Evolutionary conservation across 108 stramenopile genomes (phyloP), one percentile per base, ranked within the genome.

Genomic region (Chaetoceros muelleri): DNA sequence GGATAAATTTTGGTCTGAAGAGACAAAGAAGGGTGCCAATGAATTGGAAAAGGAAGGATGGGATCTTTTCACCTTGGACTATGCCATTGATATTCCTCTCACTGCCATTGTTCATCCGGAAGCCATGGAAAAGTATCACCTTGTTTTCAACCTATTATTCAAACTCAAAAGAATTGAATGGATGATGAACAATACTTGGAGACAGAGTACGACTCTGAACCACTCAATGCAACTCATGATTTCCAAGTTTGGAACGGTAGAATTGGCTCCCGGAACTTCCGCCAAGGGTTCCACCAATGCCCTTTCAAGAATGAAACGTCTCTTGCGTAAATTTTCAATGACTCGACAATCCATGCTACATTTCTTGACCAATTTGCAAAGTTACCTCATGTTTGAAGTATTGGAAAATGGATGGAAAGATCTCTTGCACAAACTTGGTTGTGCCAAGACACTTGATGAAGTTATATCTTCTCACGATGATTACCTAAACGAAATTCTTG

Each of bases 371-470:
- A 98, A 96, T 75, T 70, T 99, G 31, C 90, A 90, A 74, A 93
- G 75, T 54, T 99, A 96, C 67, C 64, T 94, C 46, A 96, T 99
- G 96, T 98, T 99, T 64, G 97, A 98, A 69, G 97, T 99, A 20
- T 64, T 99, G 44, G 98, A 99, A 58, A 89, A 81, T 25, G 82
- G 89, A 17, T 99, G 96, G 96, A 72, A 82, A 21, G 60, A 54
- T 52, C 72, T 99, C 8, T 69, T 72, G 18, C 48, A 54, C n/a
- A 73, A 66, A 10, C 59, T 98, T 3, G 62, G 62, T 5, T 47
- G 48, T 24, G 85, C 95, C 19, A 53, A 44, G 21, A 80, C 84
- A 34, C 72, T 99, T 54, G 96, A 97, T 64, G 87, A 90, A 60
- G 68, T 95, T 31, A 91, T 99, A 55, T 53, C 58, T 0, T 93